phyloP scores from a whole-genome alignment of 164 flowering plant genomes.

The Tetrastigma voinierianum region DNA sequence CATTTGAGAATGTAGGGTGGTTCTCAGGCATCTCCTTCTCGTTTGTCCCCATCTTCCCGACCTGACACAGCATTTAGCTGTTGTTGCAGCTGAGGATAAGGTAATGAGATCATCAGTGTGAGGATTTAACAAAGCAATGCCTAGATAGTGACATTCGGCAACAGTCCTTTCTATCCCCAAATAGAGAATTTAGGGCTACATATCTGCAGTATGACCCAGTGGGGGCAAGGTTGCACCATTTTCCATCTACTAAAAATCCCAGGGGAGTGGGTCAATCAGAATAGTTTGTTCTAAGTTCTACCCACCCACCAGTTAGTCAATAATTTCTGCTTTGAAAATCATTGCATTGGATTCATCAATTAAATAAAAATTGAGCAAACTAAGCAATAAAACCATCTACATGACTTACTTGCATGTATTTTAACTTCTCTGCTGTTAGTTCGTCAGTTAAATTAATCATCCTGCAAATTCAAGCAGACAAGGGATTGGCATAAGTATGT shows the following conservation, averaged over 20 bases:
- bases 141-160: not conserved
- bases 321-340: not conserved
- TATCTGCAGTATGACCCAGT: not conserved
- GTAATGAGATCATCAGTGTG: conserved; percentile 1
- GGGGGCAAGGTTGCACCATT: not conserved
- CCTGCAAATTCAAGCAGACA: conserved; percentile 39
- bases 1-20: not conserved
- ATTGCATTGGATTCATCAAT: not conserved
- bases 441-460: conserved; percentile 71
- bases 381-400: not conserved
- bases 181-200: not conserved
- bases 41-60: conserved; percentile 35
- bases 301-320: too few species aligned
- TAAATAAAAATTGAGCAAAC: not conserved
- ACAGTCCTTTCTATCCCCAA: not conserved
- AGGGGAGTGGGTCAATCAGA: too few species aligned
- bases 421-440: conserved; percentile 60
- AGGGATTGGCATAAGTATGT: not conserved
- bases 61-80: conserved; percentile 42
- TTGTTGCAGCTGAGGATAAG: conserved; percentile 56
- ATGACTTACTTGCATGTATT: conserved; percentile 59
- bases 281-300: too few species aligned
- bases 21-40: conserved; percentile 30
- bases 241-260: not conserved
- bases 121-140: not conserved